Base-by-base conservation (phyloP, 208 protist species). In the Leishmania guyanensis region DNA sequence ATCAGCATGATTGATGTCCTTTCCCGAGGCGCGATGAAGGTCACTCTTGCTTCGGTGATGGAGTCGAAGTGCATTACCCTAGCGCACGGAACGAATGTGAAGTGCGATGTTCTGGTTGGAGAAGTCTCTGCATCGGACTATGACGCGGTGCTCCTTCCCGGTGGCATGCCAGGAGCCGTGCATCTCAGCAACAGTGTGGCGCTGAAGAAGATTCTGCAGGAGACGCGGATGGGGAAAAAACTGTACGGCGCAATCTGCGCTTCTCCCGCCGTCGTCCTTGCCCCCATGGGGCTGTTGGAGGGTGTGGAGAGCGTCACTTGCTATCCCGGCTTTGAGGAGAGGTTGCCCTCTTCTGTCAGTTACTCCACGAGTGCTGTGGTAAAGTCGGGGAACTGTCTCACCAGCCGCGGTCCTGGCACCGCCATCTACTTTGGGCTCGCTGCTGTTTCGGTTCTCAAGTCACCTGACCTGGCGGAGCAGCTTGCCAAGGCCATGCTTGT, bases 221-320 rank as follows among this genome's bases (percentile, higher is more conserved):
- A 95, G 46, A 79, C 93, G 48, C 86, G 84, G 29, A 64, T 69
- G 2, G 62, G 88, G 50, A 89, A 90, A 54, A 96, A 96, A 76
- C 89, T 94, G 60, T 96, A 92, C 81, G 94, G 94, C 72, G 94
- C 88, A 65, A 96, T 98, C 66, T 98, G 94, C 77, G 93, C 92
- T n/a, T 77, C 94, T 14, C 94, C 94, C 5, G 91, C 92, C 9
- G 54, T 94, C 51, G 75, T 89, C 14, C 84, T 98, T 6, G 88
- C 48, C 6, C 89, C 94, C 12, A 85, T 97, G 80, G 94, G 94
- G 2, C 86, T 95, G 81, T 79, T 97, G 58, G 90, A 93, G 48
- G 94, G 88, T 26, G 91, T 98, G 53, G 86, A 88, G 22, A 91
- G 83, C 12, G 90, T 89, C 36, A 96, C 94, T 22, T 93, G 94